phyloP scores from a whole-genome alignment of 768 basidiomycete species.

The Scleroderma bovista region DNA sequence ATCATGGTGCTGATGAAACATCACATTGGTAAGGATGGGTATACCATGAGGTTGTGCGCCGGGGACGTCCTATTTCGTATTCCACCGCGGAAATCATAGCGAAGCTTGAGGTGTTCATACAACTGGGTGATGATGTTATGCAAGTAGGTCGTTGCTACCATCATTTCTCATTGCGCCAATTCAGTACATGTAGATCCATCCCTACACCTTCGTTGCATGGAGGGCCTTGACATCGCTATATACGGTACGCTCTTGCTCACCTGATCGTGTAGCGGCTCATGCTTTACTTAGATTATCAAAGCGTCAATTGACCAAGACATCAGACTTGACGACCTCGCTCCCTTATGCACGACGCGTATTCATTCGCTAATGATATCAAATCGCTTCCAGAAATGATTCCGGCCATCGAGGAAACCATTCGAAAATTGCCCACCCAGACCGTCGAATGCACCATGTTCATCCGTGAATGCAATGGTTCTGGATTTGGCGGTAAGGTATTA shows the following conservation, averaged over 20 bases:
- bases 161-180: not conserved
- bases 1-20: not conserved
- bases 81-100: conserved; percentile 18
- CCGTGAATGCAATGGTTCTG: conserved; percentile 30
- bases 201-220: conserved; percentile 24
- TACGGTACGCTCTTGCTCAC: conserved; percentile 8
- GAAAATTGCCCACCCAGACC: conserved; percentile 25
- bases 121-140: conserved; percentile 14
- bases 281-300: conserved; percentile 17
- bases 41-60: not conserved
- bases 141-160: conserved; percentile 9
- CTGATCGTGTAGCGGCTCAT: conserved; percentile 5
- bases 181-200: conserved; percentile 15
- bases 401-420: conserved; percentile 22
- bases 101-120: conserved; percentile 23
- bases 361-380: conserved; percentile 27
- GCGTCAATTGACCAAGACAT: conserved; percentile 23
- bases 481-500: conserved; percentile 26
- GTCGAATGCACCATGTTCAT: conserved; percentile 34
- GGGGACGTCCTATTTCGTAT: conserved; percentile 2
- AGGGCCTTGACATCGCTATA: conserved; percentile 23
- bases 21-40: conserved; percentile 4
- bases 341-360: conserved; percentile 28
- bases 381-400: conserved; percentile 24
- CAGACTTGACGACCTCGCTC: conserved; percentile 21